phyloP scores from a whole-genome alignment of 345 rosid species.

The Dipteronia sinensis region DNA sequence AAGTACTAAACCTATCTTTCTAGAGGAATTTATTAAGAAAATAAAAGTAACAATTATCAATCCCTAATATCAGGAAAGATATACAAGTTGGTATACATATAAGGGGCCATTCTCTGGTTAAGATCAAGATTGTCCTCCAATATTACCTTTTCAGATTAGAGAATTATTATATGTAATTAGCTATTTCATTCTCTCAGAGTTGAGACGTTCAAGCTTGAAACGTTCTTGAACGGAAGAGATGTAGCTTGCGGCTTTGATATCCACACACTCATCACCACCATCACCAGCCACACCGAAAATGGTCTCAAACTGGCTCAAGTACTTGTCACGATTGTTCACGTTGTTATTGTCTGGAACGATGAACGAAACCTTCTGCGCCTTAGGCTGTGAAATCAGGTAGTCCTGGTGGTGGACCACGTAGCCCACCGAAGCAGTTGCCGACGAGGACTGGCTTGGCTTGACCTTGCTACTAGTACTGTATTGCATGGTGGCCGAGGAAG shows the following conservation, averaged over 20 bases:
- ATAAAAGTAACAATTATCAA: too few species aligned
- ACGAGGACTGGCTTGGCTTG: slow-evolving; percentile 27
- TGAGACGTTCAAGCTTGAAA: slow-evolving; percentile 50
- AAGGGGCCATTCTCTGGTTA: too few species aligned
- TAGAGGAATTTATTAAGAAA: too few species aligned
- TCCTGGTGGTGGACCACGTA: slow-evolving; percentile 34
- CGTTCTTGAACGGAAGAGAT: slow-evolving; percentile 61
- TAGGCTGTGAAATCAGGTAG: slow-evolving; percentile 35
- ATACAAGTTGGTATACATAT: too few species aligned
- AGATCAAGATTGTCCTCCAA: too few species aligned
- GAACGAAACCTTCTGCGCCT: slow-evolving; percentile 40
- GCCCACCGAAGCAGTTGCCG: slow-evolving; percentile 26
- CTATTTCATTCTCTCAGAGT: slow-evolving; percentile 29
- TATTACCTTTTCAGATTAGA: too few species aligned
- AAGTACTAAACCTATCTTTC: too few species aligned
- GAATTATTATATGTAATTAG: too few species aligned
- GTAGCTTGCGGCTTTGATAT: slow-evolving; percentile 47
- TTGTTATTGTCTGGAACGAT: slow-evolving; percentile 26
- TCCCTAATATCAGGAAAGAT: background rate
- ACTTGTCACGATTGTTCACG: slow-evolving; percentile 19
- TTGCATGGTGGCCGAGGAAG: slow-evolving; percentile 27
- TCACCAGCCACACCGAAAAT: slow-evolving; percentile 36
- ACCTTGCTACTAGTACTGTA: slow-evolving; percentile 24
- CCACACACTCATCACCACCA: slow-evolving; percentile 48
- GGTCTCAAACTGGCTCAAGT: slow-evolving; percentile 31